These are phyloP conservation scores for Cryptococcus sp. DNA, from an alignment of 1,284 basidiomycete genomes.

Conservation along the genomic window DNA sequence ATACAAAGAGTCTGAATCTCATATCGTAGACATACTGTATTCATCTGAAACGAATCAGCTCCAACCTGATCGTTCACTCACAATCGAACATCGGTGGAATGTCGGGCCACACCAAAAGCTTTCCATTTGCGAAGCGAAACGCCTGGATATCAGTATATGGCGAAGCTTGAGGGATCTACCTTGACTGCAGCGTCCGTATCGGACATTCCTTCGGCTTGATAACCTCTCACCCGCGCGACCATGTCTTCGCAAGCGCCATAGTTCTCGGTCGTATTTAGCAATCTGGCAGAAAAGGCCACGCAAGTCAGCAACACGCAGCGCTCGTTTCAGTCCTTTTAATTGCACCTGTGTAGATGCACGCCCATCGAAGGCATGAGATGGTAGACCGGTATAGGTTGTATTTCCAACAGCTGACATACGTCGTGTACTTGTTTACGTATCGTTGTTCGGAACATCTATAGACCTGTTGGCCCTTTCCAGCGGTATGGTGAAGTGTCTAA, in stretches of 20 bases:
- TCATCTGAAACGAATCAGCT: conserved; percentile 3
- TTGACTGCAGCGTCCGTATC: not conserved
- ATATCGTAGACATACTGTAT: conserved; percentile 1
- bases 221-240: not conserved
- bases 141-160: not conserved
- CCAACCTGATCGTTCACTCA: not conserved
- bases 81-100: conserved; percentile 17
- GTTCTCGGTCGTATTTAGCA: not conserved
- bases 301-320: not conserved
- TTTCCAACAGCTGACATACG: not conserved
- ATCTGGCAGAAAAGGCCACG: not conserved
- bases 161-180: not conserved
- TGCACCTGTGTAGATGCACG: not conserved
- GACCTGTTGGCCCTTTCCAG: not conserved
- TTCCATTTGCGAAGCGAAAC: not conserved
- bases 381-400: not conserved
- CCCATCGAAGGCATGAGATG: not conserved
- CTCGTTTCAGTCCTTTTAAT: too few relatives aligned
- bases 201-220: not conserved
- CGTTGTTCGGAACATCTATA: not conserved
- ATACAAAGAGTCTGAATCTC: too few relatives aligned
- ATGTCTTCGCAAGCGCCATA: not conserved
- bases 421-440: not conserved
- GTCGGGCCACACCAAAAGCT: conserved; percentile 3
- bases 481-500: not conserved